Conservation (phyloP, 176 grass and related monocot species). For the Oryza glaberrima region DNA sequence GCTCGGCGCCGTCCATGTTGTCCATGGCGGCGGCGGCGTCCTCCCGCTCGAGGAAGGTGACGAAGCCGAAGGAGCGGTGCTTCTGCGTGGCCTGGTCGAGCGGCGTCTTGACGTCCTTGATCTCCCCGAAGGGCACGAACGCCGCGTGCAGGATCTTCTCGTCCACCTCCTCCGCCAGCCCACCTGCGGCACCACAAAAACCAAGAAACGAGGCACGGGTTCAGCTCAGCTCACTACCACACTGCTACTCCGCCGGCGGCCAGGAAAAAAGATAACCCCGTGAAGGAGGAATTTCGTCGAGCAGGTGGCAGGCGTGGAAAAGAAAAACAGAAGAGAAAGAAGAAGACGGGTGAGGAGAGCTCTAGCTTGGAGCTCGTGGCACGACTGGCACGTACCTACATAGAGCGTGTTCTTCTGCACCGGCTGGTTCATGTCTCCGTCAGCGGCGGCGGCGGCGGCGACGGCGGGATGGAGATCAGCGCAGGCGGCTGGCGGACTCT, state of each 20-base stretch:
- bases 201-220: neutral
- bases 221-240: neutral
- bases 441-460: neutral
- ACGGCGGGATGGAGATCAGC: too few species aligned
- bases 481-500: too few species aligned
- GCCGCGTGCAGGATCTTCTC: conserved; percentile 94
- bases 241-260: neutral
- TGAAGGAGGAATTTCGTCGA: conserved; percentile 52
- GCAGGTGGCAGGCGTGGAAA: conserved; percentile 30
- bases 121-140: conserved; percentile 96
- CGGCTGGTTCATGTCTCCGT: conserved; percentile 61
- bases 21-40: conserved; percentile 96
- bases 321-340: too few species aligned
- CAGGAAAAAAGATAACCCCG: neutral
- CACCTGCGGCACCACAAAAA: conserved; percentile 45
- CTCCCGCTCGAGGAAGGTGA: conserved; percentile 96
- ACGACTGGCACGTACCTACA: conserved; percentile 57
- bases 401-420: conserved; percentile 99
- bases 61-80: conserved; percentile 98
- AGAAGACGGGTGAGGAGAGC: too few species aligned
- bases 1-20: conserved; percentile 96
- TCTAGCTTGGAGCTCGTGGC: too few species aligned
- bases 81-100: conserved; percentile 97
- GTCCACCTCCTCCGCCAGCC: conserved; percentile 93
- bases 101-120: conserved; percentile 99